Base-by-base conservation (phyloP, 768 basidiomycete genomes). In the Lactarius sp. region DNA sequence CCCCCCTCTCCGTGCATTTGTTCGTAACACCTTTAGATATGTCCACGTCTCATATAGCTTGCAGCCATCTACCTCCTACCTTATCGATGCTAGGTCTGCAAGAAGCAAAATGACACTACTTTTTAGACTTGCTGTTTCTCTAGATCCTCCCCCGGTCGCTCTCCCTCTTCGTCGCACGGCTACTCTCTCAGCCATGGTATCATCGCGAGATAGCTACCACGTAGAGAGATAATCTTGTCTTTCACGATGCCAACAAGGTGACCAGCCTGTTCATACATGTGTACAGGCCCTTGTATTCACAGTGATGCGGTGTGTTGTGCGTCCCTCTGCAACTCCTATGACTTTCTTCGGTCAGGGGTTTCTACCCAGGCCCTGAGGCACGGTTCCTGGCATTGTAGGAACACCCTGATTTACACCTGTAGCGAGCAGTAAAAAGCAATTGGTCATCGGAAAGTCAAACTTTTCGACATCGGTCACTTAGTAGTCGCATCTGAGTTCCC, bases 211-310 rank as follows among this genome's bases (percentile, higher is more conserved):
- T 95, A 0, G 94, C 98, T 53, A 92, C 97, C 69, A 98, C 96
- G 10, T 99, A 97, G 97, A 83, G 97, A 14, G 41, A 2, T 71
- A 95, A 92, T 68, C 85, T 98, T 22, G 97, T 99, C 3, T 99
- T 98, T 78, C 97, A 99, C 71, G 94, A 96, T 70, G 82, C 85
- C 61, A 96, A 99, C 74, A 98, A 98, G 75, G 91, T 97, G 71
- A 97, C 92, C 16, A 93, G 90, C 9, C 77, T 99, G 31, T 98
- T 95, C 76, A 84, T 99, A 37, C 97, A 99, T 72, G 88, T 98
- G 61, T 98, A 97, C 71, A 83, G 0, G 92, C 96, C 0, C 84
- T 95, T 65, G 85, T 88, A 3, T 91, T 99, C 70, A 94, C 92
- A 14, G 88, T 94, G 33, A 94, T 98, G 59, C 81, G 91, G 92